Percentiles rank a stretch among this genome's conserved stretches.
Conservation (phyloP, 257 asterid species). For the Hygrophila difformis region DNA sequence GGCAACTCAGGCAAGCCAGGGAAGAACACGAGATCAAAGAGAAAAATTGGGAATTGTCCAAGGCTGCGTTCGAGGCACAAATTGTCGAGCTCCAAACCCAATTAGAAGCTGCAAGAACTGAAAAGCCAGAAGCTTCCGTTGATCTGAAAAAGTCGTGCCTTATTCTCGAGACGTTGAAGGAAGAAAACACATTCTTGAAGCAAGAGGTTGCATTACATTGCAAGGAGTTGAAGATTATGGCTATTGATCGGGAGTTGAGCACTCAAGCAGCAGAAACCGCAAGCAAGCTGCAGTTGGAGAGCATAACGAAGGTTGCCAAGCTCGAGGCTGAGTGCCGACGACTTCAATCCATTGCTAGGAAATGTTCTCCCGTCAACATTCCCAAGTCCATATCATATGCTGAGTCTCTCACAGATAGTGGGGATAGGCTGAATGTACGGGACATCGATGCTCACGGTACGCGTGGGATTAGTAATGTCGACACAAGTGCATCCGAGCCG, state of each 20-base stretch:
- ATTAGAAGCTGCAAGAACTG: not conserved
- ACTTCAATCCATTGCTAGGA: constrained; percentile 31
- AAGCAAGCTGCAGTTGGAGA: constrained; percentile 65
- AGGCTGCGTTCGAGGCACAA: not conserved
- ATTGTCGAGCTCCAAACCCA: too few species aligned
- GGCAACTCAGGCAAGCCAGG: constrained; percentile 4
- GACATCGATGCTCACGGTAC: constrained; percentile 20
- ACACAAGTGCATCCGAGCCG: constrained; percentile 21
- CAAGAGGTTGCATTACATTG: constrained; percentile 31
- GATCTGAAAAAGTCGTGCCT: constrained; percentile 14
- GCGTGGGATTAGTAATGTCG: constrained; percentile 16
- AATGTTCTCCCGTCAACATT: constrained; percentile 20
- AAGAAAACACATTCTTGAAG: constrained; percentile 46
- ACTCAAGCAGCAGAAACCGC: constrained; percentile 68
- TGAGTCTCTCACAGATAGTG: constrained; percentile 35
- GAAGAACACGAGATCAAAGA: not conserved
- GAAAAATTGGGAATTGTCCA: not conserved
- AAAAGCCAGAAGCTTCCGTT: constrained; percentile 23
- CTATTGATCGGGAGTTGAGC: constrained; percentile 62
- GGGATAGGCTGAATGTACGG: constrained; percentile 19
- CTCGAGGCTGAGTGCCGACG: constrained; percentile 49
- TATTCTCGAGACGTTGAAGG: constrained; percentile 34
- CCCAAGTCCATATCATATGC: constrained; percentile 28
- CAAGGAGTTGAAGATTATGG: constrained; percentile 43
- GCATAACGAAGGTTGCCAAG: constrained; percentile 47